Base-by-base conservation (phyloP, 2,329 filamentous ascomycete genomes). In the Helminthosporium solani region DNA sequence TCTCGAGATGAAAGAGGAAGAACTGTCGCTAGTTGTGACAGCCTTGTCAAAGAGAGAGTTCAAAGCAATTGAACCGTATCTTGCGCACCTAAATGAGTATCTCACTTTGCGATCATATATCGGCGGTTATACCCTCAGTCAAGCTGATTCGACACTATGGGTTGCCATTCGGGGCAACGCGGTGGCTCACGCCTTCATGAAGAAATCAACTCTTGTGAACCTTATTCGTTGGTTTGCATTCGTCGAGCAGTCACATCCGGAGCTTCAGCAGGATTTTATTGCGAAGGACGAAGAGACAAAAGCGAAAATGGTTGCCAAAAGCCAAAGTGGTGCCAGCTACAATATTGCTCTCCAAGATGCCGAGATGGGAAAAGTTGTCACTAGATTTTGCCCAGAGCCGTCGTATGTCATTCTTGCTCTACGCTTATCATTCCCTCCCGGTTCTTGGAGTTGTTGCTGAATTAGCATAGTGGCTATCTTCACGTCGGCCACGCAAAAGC, bases 401-500 rank as follows among this genome's bases (percentile, higher is more conserved):
- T 96, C 90, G 78, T 87, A 71, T 72, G 82, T n/a, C n/a, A n/a
- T n/a, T n/a, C n/a, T n/a, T n/a, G n/a, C n/a, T n/a, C n/a, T n/a
- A n/a, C n/a, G n/a, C n/a, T n/a, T 76, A 5, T 18, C 1, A 20
- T 21, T n/a, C 21, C 15, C 44, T 42, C 8, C 9, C 23, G 20
- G 31, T 27, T 34, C 6, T 6, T 31, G 28, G 7, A 18, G 7
- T 20, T 20, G 18, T 14, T 7, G 6, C 25, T 52, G 58, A 48
- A 66, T 39, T 16, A 7, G 33, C 7, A 12, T 56, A 70, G 66
- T 54, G 90, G 90, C 51, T 96, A 95, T 68, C 83, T 96, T 35
- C 92, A 96, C 74, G 95, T 96, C 54, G 92, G 92, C 43, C 92
- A 97, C 75, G 90, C 90, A 58, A 97, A 97, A 75, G 90, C 90